Evolutionary conservation across 2,329 filamentous ascomycete genomes (phyloP), one percentile per base, ranked within the genome.

Genomic region (Trichoderma endophyticum): DNA sequence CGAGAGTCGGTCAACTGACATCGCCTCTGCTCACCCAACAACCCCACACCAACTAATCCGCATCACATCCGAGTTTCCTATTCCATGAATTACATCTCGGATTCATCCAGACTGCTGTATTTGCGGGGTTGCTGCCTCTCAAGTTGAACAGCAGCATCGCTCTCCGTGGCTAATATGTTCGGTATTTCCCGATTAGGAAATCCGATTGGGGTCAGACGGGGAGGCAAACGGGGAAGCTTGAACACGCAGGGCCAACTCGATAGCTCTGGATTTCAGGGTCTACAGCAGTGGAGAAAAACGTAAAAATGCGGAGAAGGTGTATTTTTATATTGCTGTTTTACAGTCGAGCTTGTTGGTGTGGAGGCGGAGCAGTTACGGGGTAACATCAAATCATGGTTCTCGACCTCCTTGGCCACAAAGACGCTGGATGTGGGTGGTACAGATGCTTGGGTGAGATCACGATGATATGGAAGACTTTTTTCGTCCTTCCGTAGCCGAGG

Each of bases 131-230:
- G 39, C 54, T 11, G 34, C 57, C 32, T 48, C 59, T 65, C n/a
- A 48, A 24, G 57, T 72, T 36, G 48, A 48, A 66, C 54, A 60
- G 18, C 30, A 30, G n/a, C 43, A n/a, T 43, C n/a, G n/a, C 21
- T 32, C n/a, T 43, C 21, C 28, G 30, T 54, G 18, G 66, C 66
- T 60, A 39, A 54, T 8, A 36, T 5, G 24, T n/a, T 72, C 70
- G 70, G 70, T 26, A 72, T 72, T 72, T 30, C 76, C 75, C 39
- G 62, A 72, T 73, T 57, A 34, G 76, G 76, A 74, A 74, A 75
- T 57, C 76, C 76, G 76, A 34, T 36, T 14, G 4, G 62, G 63
- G 69, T 69, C 71, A 68, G 60, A 48, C 54, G 69, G 26, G 43
- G 54, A 12, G 32, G 32, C n/a, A 66, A 56, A 61, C 51, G n/a